Percentiles rank a stretch among this genome's conserved stretches.
These are phyloP conservation scores for Sanghuangporus weigelae DNA, from an alignment of 1,284 basidiomycete species.

Conservation along the genomic window DNA sequence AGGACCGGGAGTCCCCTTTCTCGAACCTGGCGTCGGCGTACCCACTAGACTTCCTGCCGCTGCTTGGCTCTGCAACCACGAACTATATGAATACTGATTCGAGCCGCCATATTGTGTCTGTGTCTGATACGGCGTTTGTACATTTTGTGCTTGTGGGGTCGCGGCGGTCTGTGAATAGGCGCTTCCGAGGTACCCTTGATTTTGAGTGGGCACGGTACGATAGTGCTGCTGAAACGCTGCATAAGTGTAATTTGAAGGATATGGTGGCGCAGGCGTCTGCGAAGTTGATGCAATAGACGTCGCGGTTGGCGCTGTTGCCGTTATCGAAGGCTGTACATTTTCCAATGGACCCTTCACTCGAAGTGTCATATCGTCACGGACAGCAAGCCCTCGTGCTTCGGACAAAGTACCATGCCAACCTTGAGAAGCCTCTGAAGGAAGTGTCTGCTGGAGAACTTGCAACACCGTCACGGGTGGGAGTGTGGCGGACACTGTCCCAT, in stretches of 20 bases:
- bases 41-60: not conserved
- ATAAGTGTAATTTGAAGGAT: slow-evolving; percentile 18
- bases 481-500: slow-evolving; percentile 37
- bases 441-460: slow-evolving; percentile 60
- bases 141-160: slow-evolving; percentile 12
- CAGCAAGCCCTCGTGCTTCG: slow-evolving; percentile 47
- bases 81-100: slow-evolving; percentile 11
- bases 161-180: not conserved
- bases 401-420: slow-evolving; percentile 76
- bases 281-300: slow-evolving; percentile 20
- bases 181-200: not conserved
- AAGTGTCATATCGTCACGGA: slow-evolving; percentile 67
- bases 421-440: slow-evolving; percentile 50
- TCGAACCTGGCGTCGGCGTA: slow-evolving; percentile 9
- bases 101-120: not conserved
- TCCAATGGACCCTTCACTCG: slow-evolving; percentile 47
- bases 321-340: slow-evolving; percentile 17
- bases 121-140: not conserved
- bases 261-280: slow-evolving; percentile 23
- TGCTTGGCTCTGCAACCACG: slow-evolving; percentile 5
- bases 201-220: not conserved
- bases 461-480: slow-evolving; percentile 56
- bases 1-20: slow-evolving; percentile 5
- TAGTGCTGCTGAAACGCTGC: slow-evolving; percentile 6
- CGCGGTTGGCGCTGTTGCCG: slow-evolving; percentile 30